A percentile compares a stretch with the other conserved stretches of the same genome.
These are phyloP conservation scores for Pyrus betulifolia DNA, from an alignment of 306 rosid genomes.

Conservation along the genomic window DNA sequence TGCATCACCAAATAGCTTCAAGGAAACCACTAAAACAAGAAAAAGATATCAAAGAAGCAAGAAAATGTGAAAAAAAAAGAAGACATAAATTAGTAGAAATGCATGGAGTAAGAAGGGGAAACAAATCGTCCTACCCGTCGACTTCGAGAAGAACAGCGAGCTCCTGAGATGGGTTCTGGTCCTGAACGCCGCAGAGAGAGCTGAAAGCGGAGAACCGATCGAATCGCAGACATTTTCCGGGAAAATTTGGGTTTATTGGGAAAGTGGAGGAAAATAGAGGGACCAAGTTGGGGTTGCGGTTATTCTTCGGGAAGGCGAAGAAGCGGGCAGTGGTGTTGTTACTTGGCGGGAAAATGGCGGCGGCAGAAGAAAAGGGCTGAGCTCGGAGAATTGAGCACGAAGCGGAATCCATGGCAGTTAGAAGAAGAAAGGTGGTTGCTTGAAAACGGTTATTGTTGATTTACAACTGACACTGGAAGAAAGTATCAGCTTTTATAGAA, in stretches of 20 bases:
- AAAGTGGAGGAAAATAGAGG: constrained; percentile 22
- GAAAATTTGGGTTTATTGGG: constrained; percentile 17
- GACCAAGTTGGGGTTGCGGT: not conserved
- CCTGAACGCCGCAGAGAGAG: constrained; percentile 25
- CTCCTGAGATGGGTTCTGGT: constrained; percentile 28
- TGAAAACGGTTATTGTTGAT: not conserved
- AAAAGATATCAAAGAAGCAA: not conserved
- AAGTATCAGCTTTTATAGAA: not conserved
- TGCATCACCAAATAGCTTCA: not conserved
- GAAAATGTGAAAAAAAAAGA: not conserved
- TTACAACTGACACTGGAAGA: not conserved
- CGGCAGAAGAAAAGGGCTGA: constrained; percentile 4
- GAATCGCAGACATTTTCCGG: constrained; percentile 32
- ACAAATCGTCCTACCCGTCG: constrained; percentile 50
- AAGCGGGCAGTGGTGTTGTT: not conserved
- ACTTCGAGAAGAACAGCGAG: constrained; percentile 85
- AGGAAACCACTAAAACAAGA: not conserved
- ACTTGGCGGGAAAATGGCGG: not conserved
- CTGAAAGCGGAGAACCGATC: constrained; percentile 25
- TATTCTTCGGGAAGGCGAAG: constrained; percentile 5
- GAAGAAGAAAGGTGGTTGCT: not conserved
- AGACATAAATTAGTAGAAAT: not conserved
- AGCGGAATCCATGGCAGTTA: constrained; percentile 35
- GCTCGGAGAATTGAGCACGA: constrained; percentile 20
- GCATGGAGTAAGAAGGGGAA: not conserved